A percentile compares a stretch with the other conserved stretches of the same genome.
Conservation (phyloP, 2,329 filamentous ascomycete species). For the Coniella vitis region DNA sequence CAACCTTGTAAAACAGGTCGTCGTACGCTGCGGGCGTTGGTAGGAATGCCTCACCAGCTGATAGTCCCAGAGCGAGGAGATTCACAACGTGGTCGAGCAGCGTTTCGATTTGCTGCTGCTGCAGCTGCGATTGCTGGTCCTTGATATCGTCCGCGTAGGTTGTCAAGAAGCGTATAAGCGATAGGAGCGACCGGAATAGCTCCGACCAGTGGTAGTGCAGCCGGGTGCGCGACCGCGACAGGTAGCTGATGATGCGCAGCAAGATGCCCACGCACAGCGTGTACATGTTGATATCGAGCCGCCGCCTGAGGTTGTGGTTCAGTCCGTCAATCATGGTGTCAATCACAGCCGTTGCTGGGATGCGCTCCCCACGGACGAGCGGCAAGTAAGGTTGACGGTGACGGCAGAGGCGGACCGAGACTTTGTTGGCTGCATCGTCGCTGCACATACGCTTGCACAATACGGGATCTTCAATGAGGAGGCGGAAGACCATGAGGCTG, state of each 20-base stretch:
- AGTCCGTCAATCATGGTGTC: slow-evolving; percentile 87
- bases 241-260: slow-evolving; percentile 73
- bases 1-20: slow-evolving; percentile 96
- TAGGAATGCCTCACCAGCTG: slow-evolving; percentile 82
- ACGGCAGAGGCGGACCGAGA: slow-evolving; percentile 73
- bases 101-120: slow-evolving; percentile 65
- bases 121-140: slow-evolving; percentile 49
- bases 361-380: slow-evolving; percentile 61
- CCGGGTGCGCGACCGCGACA: slow-evolving; percentile 75
- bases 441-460: slow-evolving; percentile 80
- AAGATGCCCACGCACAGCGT: slow-evolving; percentile 75
- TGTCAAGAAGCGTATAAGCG: slow-evolving; percentile 82
- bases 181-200: slow-evolving; percentile 82
- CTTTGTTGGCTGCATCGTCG: slow-evolving; percentile 67
- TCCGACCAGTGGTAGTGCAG: slow-evolving; percentile 92
- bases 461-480: slow-evolving; percentile 77
- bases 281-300: slow-evolving; percentile 80
- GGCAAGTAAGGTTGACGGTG: slow-evolving; percentile 85
- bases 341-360: slow-evolving; percentile 68
- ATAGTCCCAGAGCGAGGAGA: slow-evolving; percentile 75
- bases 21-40: slow-evolving; percentile 85
- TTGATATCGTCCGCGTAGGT: slow-evolving; percentile 78
- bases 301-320: slow-evolving; percentile 84
- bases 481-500: slow-evolving; percentile 75
- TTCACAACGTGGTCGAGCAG: slow-evolving; percentile 75